Conservation (phyloP, 345 rosid genomes). For the Ailanthus altissimus region DNA sequence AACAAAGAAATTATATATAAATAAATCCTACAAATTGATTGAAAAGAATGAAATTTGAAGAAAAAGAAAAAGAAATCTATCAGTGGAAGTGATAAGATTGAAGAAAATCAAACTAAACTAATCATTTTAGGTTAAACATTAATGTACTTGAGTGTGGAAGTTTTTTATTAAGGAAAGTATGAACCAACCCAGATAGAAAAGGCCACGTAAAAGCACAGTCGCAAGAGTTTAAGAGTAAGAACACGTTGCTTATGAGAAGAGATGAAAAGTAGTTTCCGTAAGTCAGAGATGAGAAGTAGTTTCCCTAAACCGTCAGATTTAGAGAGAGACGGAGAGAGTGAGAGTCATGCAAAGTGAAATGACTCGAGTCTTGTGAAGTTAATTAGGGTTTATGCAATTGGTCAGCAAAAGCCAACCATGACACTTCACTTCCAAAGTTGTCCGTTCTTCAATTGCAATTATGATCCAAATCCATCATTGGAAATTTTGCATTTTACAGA, state of each 20-base stretch:
- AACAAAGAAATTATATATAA: not conserved
- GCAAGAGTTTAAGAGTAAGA: not conserved
- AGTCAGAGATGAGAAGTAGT: constrained; percentile 10
- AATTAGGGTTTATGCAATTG: not conserved
- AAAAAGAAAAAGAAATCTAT: too few relatives aligned
- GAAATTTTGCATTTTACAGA: constrained; percentile 8
- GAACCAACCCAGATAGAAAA: constrained; percentile 4
- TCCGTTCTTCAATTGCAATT: constrained; percentile 17
- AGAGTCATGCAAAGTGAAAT: not conserved
- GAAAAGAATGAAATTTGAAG: not conserved
- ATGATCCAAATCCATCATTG: constrained; percentile 16
- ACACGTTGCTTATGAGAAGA: not conserved
- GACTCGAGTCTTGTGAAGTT: not conserved
- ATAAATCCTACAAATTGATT: not conserved
- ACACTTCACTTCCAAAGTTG: constrained; percentile 21
- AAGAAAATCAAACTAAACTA: not conserved
- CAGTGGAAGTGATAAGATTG: too few relatives aligned
- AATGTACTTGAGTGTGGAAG: not conserved
- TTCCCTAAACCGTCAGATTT: constrained; percentile 15
- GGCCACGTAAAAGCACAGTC: not conserved
- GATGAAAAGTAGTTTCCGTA: not conserved
- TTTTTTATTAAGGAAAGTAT: not conserved
- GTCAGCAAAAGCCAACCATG: constrained; percentile 22
- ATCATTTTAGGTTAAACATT: constrained; percentile 1
- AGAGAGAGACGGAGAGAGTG: constrained; percentile 16